Percentiles rank a stretch among this genome's conserved stretches.
Evolutionary conservation across 257 asterid genomes (phyloP).

Genomic region (Fraxinus pennsylvanica): DNA sequence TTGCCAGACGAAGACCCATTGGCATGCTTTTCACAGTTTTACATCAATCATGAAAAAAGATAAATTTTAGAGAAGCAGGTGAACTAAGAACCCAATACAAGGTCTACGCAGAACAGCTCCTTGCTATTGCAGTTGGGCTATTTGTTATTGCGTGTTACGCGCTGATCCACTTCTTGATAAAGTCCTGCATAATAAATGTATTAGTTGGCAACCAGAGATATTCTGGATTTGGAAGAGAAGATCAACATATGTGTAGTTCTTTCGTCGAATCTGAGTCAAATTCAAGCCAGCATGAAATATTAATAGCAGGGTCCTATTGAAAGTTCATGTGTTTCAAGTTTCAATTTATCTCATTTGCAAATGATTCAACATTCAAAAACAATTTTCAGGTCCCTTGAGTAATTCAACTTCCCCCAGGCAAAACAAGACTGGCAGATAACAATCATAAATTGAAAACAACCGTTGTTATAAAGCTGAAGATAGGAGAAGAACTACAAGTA

Average conservation of each 20-base stretch:
- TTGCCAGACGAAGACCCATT: constrained; percentile 55
- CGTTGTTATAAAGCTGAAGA: background rate
- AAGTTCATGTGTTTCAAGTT: background rate
- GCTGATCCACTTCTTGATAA: constrained; percentile 67
- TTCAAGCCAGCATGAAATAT: background rate
- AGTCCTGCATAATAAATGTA: constrained; percentile 52
- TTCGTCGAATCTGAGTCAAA: background rate
- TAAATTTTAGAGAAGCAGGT: constrained; percentile 33
- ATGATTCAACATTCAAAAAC: background rate
- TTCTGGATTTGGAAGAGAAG: background rate
- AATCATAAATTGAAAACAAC: background rate
- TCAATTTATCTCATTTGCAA: background rate
- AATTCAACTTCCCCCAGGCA: background rate
- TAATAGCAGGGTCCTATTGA: background rate
- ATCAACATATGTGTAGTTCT: background rate
- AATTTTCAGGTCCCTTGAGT: background rate
- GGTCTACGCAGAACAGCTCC: constrained; percentile 36
- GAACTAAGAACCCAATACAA: constrained; percentile 3
- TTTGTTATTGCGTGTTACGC: constrained; percentile 73
- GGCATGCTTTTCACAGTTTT: constrained; percentile 72
- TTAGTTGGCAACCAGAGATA: background rate
- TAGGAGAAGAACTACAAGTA: background rate
- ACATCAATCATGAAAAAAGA: constrained; percentile 40
- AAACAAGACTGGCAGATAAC: background rate
- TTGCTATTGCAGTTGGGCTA: constrained; percentile 29